phyloP scores from a whole-genome alignment of 352 stramenopile genomes.

The Saprolegnia parasitica region DNA sequence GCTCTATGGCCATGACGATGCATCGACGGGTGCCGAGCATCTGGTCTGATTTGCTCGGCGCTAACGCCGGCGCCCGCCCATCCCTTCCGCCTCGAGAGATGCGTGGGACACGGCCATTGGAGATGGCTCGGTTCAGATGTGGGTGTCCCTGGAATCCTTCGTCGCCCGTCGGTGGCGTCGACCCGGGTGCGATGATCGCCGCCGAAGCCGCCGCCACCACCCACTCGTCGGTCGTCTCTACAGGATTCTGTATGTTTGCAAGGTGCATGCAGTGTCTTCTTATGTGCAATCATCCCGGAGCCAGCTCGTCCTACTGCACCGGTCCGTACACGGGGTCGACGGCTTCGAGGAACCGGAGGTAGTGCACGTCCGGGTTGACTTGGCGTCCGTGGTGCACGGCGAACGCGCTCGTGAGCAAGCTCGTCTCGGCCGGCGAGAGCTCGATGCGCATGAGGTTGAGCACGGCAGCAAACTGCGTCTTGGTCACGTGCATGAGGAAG shows the following conservation, averaged over 20 bases:
- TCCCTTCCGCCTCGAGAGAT: not conserved
- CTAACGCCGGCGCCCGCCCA: not conserved
- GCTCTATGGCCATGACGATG: not conserved
- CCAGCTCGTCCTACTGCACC: conserved; percentile 2
- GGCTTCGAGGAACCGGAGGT: conserved; percentile 63
- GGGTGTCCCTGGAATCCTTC: no score
- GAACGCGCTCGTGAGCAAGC: conserved; percentile 50
- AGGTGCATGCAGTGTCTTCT: not conserved
- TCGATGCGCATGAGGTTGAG: conserved; percentile 79
- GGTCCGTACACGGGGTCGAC: conserved; percentile 60
- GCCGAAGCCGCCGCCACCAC: not conserved
- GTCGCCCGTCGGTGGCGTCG: no score
- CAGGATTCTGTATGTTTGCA: no score
- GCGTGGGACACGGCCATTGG: not conserved
- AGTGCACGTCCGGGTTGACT: conserved; percentile 68
- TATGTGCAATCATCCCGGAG: not conserved
- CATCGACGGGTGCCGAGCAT: not conserved
- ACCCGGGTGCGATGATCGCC: not conserved
- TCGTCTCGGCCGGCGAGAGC: conserved; percentile 46
- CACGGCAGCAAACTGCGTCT: conserved; percentile 77
- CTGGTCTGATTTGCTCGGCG: not conserved
- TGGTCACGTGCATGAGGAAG: conserved; percentile 60
- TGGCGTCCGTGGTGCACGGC: conserved; percentile 47
- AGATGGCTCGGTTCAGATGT: not conserved
- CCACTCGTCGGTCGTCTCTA: no score